Evolutionary conservation across 2,329 filamentous ascomycete genomes (phyloP).

Genomic region (Westerdykella ornata): DNA sequence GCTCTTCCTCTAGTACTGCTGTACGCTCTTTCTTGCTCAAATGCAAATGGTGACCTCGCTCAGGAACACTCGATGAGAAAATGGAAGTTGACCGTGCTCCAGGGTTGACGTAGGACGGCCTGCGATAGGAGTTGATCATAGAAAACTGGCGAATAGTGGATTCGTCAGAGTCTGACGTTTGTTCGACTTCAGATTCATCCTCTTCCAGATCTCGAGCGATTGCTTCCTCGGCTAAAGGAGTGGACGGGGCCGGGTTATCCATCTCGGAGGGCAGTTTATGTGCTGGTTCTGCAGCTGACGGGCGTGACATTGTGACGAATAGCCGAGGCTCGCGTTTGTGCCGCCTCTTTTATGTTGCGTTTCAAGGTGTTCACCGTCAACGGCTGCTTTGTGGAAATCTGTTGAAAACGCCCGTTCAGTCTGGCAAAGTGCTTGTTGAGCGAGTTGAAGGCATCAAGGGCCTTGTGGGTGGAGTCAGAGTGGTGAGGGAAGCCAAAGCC

Average conservation of each 20-base stretch:
- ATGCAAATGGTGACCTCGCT: slow-evolving; percentile 35
- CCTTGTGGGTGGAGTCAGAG: too few species aligned
- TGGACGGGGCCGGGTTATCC: slow-evolving; percentile 25
- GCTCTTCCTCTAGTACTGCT: slow-evolving; percentile 50
- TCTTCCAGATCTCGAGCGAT: slow-evolving; percentile 36
- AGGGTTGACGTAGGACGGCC: slow-evolving; percentile 69
- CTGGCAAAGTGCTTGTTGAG: too few species aligned
- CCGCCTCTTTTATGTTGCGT: too few species aligned
- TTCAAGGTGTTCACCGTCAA: too few species aligned
- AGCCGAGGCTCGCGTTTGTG: too few species aligned
- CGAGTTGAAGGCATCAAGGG: too few species aligned
- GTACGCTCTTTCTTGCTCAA: slow-evolving; percentile 50
- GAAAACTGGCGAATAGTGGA: slow-evolving; percentile 44
- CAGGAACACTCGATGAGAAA: slow-evolving; percentile 50
- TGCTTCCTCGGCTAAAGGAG: slow-evolving; percentile 33
- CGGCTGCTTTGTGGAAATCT: too few species aligned
- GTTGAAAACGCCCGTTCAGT: too few species aligned
- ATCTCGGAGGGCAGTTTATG: slow-evolving; percentile 25
- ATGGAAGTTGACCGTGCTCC: slow-evolving; percentile 64
- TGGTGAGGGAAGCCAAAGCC: too few species aligned
- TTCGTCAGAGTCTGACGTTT: slow-evolving; percentile 58
- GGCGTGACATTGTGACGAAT: too few species aligned
- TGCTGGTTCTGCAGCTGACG: slow-evolving; percentile 3
- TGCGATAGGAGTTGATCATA: slow-evolving; percentile 62
- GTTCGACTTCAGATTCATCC: slow-evolving; percentile 13